Percentiles rank a stretch among this genome's conserved stretches.
Conservation (phyloP, 805 yeast genomes). For the Maudiozyma serrabonitensis region DNA sequence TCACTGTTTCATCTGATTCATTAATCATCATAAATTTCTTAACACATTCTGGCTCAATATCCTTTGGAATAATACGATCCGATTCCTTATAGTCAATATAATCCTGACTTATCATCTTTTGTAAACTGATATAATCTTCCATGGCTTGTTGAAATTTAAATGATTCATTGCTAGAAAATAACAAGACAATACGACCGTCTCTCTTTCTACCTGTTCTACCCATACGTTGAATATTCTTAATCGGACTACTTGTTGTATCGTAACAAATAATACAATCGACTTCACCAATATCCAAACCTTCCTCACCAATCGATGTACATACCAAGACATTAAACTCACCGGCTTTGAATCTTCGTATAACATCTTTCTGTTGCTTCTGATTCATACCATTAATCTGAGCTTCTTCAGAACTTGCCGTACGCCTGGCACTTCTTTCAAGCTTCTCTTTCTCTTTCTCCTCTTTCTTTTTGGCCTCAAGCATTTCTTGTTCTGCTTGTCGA, state of each 20-base stretch:
- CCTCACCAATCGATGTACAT: constrained; percentile 97
- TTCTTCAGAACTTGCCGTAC: constrained; percentile 57
- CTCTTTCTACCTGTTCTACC: constrained; percentile 97
- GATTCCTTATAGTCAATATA: constrained; percentile 37
- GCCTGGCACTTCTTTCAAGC: constrained; percentile 29
- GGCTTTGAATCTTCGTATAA: constrained; percentile 59
- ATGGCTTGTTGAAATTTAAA: constrained; percentile 73
- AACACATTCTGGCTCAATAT: constrained; percentile 45
- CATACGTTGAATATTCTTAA: constrained; percentile 89
- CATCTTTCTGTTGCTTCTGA: constrained; percentile 76
- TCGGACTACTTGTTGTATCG: constrained; percentile 89
- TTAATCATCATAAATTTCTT: constrained; percentile 56
- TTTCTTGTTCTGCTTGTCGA: constrained; percentile 26
- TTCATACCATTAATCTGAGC: constrained; percentile 83
- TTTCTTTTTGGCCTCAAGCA: constrained; percentile 25
- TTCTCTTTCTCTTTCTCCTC: constrained; percentile 26
- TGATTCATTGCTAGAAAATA: constrained; percentile 72
- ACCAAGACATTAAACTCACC: constrained; percentile 75
- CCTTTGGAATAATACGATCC: constrained; percentile 60
- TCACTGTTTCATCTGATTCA: constrained; percentile 50
- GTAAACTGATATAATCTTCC: constrained; percentile 74
- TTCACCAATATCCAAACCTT: constrained; percentile 96
- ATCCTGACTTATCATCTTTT: constrained; percentile 50
- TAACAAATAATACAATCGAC: constrained; percentile 89
- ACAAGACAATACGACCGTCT: constrained; percentile 69